Evolutionary conservation across 1,284 basidiomycete genomes (phyloP).

Genomic region (Heterobasidion annosum): DNA sequence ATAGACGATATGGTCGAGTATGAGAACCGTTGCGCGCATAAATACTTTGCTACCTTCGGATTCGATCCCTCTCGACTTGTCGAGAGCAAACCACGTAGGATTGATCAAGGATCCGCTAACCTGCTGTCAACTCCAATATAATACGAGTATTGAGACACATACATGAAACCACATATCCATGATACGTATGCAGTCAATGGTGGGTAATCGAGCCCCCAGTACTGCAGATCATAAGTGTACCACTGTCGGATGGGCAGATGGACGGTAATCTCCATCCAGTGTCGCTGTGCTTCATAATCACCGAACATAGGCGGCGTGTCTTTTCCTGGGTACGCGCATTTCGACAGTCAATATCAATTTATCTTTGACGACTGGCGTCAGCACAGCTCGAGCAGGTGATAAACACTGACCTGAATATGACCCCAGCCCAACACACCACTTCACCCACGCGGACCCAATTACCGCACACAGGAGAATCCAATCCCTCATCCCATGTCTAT

Average conservation of each 20-base stretch:
- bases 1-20: constrained; percentile 66
- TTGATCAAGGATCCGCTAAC: constrained; percentile 60
- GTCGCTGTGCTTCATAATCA: constrained; percentile 90
- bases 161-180: constrained; percentile 61
- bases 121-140: not conserved
- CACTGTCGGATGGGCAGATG: constrained; percentile 69
- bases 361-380: not conserved
- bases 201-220: constrained; percentile 93
- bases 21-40: constrained; percentile 75
- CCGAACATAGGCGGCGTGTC: constrained; percentile 76
- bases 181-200: constrained; percentile 86
- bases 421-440: constrained; percentile 65
- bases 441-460: constrained; percentile 44
- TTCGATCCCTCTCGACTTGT: constrained; percentile 73
- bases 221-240: constrained; percentile 83
- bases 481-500: constrained; percentile 48
- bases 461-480: constrained; percentile 51
- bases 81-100: constrained; percentile 68
- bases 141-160: constrained; percentile 31
- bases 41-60: constrained; percentile 58
- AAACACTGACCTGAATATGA: constrained; percentile 69
- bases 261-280: constrained; percentile 88
- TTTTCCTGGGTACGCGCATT: constrained; percentile 37
- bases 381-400: not conserved
- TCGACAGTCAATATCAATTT: not conserved